Base-by-base conservation (phyloP, 2,329 filamentous ascomycete genomes). In the Ilyonectria sp. region DNA sequence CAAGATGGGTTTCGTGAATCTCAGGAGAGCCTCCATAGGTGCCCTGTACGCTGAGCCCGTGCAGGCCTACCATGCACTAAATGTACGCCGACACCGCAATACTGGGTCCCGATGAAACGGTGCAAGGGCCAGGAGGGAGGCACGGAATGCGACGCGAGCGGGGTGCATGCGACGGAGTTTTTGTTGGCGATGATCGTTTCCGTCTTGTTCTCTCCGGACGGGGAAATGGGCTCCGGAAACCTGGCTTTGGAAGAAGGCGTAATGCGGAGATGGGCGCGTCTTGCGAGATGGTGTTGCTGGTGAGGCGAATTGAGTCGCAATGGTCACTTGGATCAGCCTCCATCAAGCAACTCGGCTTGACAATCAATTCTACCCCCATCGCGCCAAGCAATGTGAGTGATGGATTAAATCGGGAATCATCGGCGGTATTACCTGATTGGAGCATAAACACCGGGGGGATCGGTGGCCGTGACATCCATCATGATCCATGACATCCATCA, bases 81-180 rank as follows among this genome's bases (percentile, higher is more conserved):
- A n/a, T 11, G 2, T 19, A 35, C 23, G 6, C n/a, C 26, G 15
- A 35, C 29, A n/a, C 50, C 50, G 50, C 31, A 53, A 15, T 35
- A 15, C 50, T 23, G 50, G 31, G 50, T 37, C 50, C 31, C 29
- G 31, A 21, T 53, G 31, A 37, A 53, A 53, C 50, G n/a, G 29
- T 33, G 50, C 31, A 33, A 13, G 29, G 31, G n/a, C 10, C 6
- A 15, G 47, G 49, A 7, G 6, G 47, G 49, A 7, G 6, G n/a
- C 9, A 53, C 50, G 21, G n/a, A 17, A 21, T 53, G 50, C 31
- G 50, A 53, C 50, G 50, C 31, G n/a, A 11, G 31, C 29, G 31
- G n/a, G 50, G 31, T 8, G 26, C 6, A 35, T n/a, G 29, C 17
- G n/a, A 53, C 50, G 29, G 50, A 21, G 50, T 19, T 53, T 31